Evolutionary conservation across 176 grass and related monocot species (phyloP).

Genomic region (Triticum dicoccoides): DNA sequence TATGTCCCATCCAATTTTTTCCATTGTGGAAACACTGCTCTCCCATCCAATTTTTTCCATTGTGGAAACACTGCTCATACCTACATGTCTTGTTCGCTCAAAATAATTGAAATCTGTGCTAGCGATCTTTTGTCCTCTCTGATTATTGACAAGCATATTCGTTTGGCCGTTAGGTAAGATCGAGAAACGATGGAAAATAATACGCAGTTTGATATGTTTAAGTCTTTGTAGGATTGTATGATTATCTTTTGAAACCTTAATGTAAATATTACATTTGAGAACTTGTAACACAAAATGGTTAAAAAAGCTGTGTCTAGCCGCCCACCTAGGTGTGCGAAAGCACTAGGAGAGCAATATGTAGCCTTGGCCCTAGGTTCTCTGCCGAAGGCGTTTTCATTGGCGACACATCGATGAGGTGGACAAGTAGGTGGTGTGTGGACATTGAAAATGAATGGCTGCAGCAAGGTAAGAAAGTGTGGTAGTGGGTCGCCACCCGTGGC

Average conservation of each 20-base stretch:
- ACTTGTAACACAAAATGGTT: background rate
- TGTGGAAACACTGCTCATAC: background rate
- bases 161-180: background rate
- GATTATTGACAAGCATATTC: slow-evolving; percentile 11
- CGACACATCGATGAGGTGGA: background rate
- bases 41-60: background rate
- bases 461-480: background rate
- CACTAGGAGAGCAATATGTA: background rate
- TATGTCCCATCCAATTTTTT: background rate
- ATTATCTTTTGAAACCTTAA: background rate
- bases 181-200: background rate
- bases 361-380: background rate
- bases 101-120: background rate
- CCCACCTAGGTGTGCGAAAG: background rate
- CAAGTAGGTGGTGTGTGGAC: background rate
- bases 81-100: slow-evolving; percentile 3
- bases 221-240: background rate
- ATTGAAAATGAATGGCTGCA: background rate
- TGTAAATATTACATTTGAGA: background rate
- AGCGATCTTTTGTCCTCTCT: background rate
- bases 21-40: background rate
- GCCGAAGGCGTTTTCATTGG: background rate
- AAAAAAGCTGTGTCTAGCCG: background rate
- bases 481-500: background rate
- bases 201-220: background rate